A percentile compares a stretch with the other conserved stretches of the same genome.
Evolutionary conservation across 768 basidiomycete genomes (phyloP).

Genomic region (Mycena rosella): DNA sequence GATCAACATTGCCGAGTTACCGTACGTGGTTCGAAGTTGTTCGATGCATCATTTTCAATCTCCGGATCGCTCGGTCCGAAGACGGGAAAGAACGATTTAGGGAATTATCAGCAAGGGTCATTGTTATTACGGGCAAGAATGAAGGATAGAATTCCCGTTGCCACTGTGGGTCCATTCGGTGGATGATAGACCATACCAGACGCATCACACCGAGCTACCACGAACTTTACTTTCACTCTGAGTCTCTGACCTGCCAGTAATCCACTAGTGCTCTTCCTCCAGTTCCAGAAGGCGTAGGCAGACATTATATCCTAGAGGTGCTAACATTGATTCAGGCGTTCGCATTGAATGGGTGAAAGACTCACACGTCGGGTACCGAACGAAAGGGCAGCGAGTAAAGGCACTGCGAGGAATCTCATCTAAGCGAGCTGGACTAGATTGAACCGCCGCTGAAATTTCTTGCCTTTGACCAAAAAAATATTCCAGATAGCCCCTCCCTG

Average conservation of each 20-base stretch:
- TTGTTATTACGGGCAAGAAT: too few relatives aligned
- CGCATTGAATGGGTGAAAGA: not conserved
- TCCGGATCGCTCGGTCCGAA: too few relatives aligned
- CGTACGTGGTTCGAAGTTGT: too few relatives aligned
- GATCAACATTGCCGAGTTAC: too few relatives aligned
- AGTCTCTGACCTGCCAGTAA: not conserved
- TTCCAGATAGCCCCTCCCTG: conserved; percentile 12
- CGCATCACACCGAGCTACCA: not conserved
- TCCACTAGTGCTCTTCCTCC: not conserved
- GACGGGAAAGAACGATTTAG: too few relatives aligned
- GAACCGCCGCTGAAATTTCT: not conserved
- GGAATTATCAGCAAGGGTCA: too few relatives aligned
- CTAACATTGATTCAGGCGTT: not conserved
- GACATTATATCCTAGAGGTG: conserved; percentile 21
- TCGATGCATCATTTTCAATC: too few relatives aligned
- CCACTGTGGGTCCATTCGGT: not conserved
- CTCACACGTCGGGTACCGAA: conserved; percentile 27
- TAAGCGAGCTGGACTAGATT: not conserved
- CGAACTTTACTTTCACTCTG: not conserved
- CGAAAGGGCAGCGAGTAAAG: conserved; percentile 14
- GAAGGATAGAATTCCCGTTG: too few relatives aligned
- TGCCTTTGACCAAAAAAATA: conserved; percentile 18
- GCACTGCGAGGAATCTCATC: not conserved
- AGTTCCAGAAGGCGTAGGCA: conserved; percentile 24
- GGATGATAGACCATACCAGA: not conserved